Percentiles rank a stretch among this genome's conserved stretches.
These are phyloP conservation scores for Fusarium pininemorale DNA, from an alignment of 2,329 filamentous ascomycete species.

Conservation along the genomic window DNA sequence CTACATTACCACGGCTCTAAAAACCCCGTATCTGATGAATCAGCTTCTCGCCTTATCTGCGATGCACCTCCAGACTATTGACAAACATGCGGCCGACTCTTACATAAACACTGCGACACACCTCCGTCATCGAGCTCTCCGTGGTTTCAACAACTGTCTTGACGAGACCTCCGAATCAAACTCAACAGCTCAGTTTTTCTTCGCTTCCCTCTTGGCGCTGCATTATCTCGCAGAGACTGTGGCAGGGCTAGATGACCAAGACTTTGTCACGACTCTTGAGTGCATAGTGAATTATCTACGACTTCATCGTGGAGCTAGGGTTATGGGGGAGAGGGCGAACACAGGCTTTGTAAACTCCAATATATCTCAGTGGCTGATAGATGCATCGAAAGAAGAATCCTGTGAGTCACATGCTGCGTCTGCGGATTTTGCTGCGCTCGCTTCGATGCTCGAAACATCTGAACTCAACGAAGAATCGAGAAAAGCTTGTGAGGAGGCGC, in stretches of 20 bases:
- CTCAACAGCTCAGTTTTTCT: slow-evolving; percentile 13
- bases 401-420: neutral
- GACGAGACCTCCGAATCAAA: neutral
- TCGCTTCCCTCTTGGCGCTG: slow-evolving; percentile 10
- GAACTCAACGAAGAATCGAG: neutral
- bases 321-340: neutral
- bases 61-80: neutral
- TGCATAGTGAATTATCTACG: slow-evolving; percentile 5
- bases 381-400: neutral
- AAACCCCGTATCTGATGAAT: slow-evolving; percentile 22
- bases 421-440: neutral
- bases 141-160: slow-evolving; percentile 12
- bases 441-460: neutral
- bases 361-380: neutral
- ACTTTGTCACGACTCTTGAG: neutral
- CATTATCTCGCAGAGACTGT: slow-evolving; percentile 19
- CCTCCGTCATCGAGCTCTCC: slow-evolving; percentile 1
- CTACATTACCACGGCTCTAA: neutral
- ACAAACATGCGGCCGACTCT: neutral
- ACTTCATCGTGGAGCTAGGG: slow-evolving; percentile 10
- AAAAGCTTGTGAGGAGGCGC: neutral
- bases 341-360: neutral
- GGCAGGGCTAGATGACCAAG: neutral
- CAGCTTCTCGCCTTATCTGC: slow-evolving; percentile 20
- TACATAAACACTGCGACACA: neutral